phyloP scores from a whole-genome alignment of 805 yeast species.

The Starmerella kuoi region DNA sequence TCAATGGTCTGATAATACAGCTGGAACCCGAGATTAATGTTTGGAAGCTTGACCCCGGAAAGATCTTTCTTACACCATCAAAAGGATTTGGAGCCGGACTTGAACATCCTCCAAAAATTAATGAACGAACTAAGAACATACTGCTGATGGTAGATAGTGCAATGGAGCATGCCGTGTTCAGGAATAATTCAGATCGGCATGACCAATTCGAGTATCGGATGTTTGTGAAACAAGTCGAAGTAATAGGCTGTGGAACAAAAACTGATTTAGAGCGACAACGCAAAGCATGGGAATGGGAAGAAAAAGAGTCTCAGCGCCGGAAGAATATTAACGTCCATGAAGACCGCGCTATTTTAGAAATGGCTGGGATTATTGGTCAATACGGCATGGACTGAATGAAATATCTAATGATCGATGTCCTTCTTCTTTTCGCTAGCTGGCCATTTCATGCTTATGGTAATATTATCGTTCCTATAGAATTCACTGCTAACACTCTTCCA shows the following conservation, averaged over 20 bases:
- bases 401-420: conserved; percentile 18
- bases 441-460: too few relatives aligned
- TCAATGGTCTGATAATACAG: conserved; percentile 46
- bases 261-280: conserved; percentile 67
- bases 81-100: conserved; percentile 72
- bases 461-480: not conserved
- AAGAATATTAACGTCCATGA: conserved; percentile 59
- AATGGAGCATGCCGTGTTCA: conserved; percentile 68
- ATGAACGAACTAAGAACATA: conserved; percentile 36
- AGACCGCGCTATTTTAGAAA: conserved; percentile 71
- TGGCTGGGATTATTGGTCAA: conserved; percentile 56
- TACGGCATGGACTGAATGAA: conserved; percentile 27
- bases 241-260: conserved; percentile 82
- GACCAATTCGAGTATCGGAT: conserved; percentile 50
- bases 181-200: conserved; percentile 35
- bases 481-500: not conserved
- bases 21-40: conserved; percentile 40
- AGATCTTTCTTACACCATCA: conserved; percentile 33
- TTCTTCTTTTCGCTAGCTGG: too few relatives aligned
- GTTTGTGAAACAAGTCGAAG: conserved; percentile 63
- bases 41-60: conserved; percentile 1
- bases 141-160: conserved; percentile 65
- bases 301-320: conserved; percentile 67
- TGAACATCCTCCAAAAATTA: conserved; percentile 34
- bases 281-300: conserved; percentile 84